Evolutionary conservation across 1,284 basidiomycete species (phyloP).

Genomic region (Microbotryum saponariae): DNA sequence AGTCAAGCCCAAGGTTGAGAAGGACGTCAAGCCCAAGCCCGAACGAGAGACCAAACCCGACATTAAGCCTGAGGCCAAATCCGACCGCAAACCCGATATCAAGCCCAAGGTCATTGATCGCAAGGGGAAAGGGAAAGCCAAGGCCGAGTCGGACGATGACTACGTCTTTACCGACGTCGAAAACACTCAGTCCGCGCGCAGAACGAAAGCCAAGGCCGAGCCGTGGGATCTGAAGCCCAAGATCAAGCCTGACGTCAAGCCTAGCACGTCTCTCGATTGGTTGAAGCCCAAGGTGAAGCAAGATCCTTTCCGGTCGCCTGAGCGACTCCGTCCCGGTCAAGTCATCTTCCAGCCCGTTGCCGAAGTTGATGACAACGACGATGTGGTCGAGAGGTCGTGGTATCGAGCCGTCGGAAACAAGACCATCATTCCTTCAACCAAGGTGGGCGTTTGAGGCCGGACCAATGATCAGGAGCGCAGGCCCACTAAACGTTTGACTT

Average conservation of each 20-base stretch:
- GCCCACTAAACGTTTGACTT: no score
- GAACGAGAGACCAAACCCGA: slow-evolving; percentile 51
- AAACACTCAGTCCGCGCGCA: not conserved
- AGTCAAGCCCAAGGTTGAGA: slow-evolving; percentile 61
- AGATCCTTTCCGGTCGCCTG: slow-evolving; percentile 1
- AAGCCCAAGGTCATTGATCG: slow-evolving; percentile 55
- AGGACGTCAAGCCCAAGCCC: slow-evolving; percentile 59
- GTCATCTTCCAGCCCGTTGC: slow-evolving; percentile 1
- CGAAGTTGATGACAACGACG: not conserved
- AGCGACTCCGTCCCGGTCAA: not conserved
- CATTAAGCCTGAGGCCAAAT: slow-evolving; percentile 64
- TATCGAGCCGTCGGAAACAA: no score
- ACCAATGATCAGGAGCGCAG: no score
- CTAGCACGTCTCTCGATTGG: slow-evolving; percentile 51
- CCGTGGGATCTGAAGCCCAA: not conserved
- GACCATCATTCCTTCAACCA: no score
- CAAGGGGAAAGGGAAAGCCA: not conserved
- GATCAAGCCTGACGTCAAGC: slow-evolving; percentile 3
- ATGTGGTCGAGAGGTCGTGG: not conserved
- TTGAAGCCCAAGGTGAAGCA: slow-evolving; percentile 55
- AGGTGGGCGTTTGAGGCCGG: no score
- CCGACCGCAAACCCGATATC: slow-evolving; percentile 50
- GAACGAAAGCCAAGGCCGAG: not conserved
- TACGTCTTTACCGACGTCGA: slow-evolving; percentile 1
- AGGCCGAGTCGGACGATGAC: slow-evolving; percentile 1